Conservation (phyloP, 1,139 yeast species). For the Yamadazyma dushanensis region DNA sequence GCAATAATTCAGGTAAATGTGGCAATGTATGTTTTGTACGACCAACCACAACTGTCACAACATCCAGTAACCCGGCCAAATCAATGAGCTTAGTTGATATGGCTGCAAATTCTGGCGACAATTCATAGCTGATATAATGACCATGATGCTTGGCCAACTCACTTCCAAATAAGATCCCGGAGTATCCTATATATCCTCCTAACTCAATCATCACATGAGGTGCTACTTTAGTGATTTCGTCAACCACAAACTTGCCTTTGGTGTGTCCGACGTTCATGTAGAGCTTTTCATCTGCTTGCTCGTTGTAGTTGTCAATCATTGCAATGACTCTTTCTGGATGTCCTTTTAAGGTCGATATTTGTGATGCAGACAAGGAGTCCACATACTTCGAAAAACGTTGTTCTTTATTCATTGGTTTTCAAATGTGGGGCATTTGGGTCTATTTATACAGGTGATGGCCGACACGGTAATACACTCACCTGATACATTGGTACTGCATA, state of each 20-base stretch:
- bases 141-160: conserved; percentile 24
- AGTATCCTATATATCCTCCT: conserved; percentile 47
- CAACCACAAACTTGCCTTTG: conserved; percentile 32
- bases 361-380: not conserved
- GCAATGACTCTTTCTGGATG: conserved; percentile 30
- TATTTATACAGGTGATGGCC: no score
- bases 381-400: not conserved
- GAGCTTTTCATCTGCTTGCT: conserved; percentile 12
- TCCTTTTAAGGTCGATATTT: conserved; percentile 7
- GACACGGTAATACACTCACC: no score
- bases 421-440: no score
- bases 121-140: conserved; percentile 40
- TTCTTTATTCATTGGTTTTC: not conserved
- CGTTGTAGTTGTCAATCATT: conserved; percentile 28
- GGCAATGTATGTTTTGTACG: conserved; percentile 32
- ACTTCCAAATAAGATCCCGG: conserved; percentile 38
- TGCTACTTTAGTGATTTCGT: conserved; percentile 22
- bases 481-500: no score
- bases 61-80: conserved; percentile 36
- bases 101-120: conserved; percentile 30
- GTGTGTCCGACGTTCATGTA: conserved; percentile 33
- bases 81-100: conserved; percentile 33
- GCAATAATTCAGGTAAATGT: conserved; percentile 20
- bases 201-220: conserved; percentile 42
- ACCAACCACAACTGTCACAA: conserved; percentile 38